Evolutionary conservation across 352 stramenopile genomes (phyloP), one percentile per base, ranked within the genome.

Genomic region (Globisporangium paroecandrum): DNA sequence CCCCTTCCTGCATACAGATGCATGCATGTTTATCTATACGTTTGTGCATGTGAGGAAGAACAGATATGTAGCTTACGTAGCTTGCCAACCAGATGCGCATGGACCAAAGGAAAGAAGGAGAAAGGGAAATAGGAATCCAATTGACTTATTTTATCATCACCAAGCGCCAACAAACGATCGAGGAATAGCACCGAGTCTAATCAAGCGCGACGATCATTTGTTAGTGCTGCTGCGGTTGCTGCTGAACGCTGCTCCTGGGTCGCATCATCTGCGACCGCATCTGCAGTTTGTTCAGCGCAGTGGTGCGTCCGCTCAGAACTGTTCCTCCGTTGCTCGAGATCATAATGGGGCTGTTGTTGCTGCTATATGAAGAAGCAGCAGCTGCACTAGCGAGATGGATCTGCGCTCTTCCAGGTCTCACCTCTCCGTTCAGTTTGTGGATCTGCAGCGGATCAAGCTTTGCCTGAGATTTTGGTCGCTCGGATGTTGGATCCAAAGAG

Each of bases 401-500:
- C 9, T 68, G 60, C 1, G 24, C 24, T 58, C 49, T 41, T 25
- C 46, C 24, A n/a, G 62, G 65, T 7, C 62, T 68, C 4, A 60
- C 32, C 29, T 77, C 69, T 24, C 77, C 75, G 2, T 58, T 73
- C 5, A 82, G 67, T 58, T 79, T 83, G 27, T 87, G 73, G 55
- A 80, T 68, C 12, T 84, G 72, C 24, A 92, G 70, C 25, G 81
- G 84, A 53, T 90, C 82, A 4, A 93, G 74, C 47, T 87, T 90
- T 3, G 81, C 46, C 34, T 93, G 82, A 7, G 77, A 87, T 27
- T 81, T 84, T 24, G 67, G 75, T 1, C 80, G 75, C 15, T 87
- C 80, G 13, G 32, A 24, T 34, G 56, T 49, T n/a, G 56, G 32
- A 24, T 49, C 43, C 43, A 51, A 8, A 51, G 43, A 24, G 22